Base-by-base conservation (phyloP, 2,329 filamentous ascomycete genomes). In the Alternaria sp. region DNA sequence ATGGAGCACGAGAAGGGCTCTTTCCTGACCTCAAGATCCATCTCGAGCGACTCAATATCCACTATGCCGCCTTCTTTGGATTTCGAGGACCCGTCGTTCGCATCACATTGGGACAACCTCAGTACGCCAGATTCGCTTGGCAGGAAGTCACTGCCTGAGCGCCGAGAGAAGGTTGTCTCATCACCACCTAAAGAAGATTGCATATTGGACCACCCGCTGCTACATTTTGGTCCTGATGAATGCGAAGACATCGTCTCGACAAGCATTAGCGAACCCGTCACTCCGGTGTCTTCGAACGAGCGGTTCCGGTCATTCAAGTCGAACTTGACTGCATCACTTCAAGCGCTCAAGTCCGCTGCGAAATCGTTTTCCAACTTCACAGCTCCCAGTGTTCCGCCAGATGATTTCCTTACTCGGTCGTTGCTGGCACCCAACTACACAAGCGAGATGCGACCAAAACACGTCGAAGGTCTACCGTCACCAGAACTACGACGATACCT, bases 271-370 rank as follows among this genome's bases (percentile, higher is more conserved):
- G 72, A 72, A 22, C 64, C 70, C 5, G 64, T 68, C 10, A 59
- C 66, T 1, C 57, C 72, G 1, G 64, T 73, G 44, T 65, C 69
- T 7, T 70, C 74, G 6, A 70, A 74, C 16, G 64, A 75, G 22
- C 69, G 77, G 28, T 81, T 82, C 45, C 82, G 82, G 55, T 84
- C 82, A 2, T 86, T 89, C 78, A 88, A 86, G 63, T 90, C 87
- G 0, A 89, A 89, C 62, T 79, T 90, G 44, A 89, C 87, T 0
- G 85, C 86, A 2, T 89, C 87, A 0, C 74, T 90, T 20, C 85
- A 87, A 62, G 86, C 85, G 4, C 82, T 90, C 52, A 88, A 86
- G 75, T 85, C 85, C 7, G 86, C 86, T 0, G 87, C 87, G 11
- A 86, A 85, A 58, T 86, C 85, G 0, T 85, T 90, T 44, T 87